Evolutionary conservation across 1,139 yeast species (phyloP), one percentile per base, ranked within the genome.

Genomic region (Blastobotrys ciferrii): DNA sequence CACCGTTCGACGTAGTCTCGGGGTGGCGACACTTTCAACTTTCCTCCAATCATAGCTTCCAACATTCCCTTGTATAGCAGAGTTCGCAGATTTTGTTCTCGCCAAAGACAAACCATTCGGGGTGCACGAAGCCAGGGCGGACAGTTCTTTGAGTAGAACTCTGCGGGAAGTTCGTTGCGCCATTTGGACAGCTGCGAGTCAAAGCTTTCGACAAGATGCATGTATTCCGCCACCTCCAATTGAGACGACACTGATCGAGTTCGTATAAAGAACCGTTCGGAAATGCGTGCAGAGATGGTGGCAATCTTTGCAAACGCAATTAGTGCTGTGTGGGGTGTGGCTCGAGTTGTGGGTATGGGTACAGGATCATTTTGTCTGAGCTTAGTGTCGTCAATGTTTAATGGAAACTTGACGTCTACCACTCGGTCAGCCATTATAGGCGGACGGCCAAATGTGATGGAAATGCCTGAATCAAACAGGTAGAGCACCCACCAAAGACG

Each of bases 401-500:
- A 65, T 9, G 81, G 81, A 37, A 74, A 65, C 37, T 71, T 69
- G 37, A 77, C 74, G 56, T 79, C 84, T 56, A 78, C 73, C 46
- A 78, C 74, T 30, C 69, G 63, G 14, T 71, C 70, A 1, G 84
- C 83, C 35, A 80, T 68, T 51, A 76, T 75, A n/a, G 80, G 72
- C 1, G 88, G 87, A 56, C 88, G 70, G 19, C 87, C 88, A 65
- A 80, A 81, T 0, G 84, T 77, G n/a, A 82, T 71, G 0, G 85
- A 79, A 9, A 84, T 77, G 41, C 84, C 83, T 20, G 81, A 77
- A 62, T 81, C 87, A 58, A 80, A 80, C 47, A 78, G 75, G 55
- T 78, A 81, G 48, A 82, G 59, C 4, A 83, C 82, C 66, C 68
- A 65, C 69, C 69, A 65, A 2, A 62, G 57, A 17, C 69, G 50